Evolutionary conservation across 1,284 basidiomycete species (phyloP).

Genomic region (Heterobasidion irregulare): DNA sequence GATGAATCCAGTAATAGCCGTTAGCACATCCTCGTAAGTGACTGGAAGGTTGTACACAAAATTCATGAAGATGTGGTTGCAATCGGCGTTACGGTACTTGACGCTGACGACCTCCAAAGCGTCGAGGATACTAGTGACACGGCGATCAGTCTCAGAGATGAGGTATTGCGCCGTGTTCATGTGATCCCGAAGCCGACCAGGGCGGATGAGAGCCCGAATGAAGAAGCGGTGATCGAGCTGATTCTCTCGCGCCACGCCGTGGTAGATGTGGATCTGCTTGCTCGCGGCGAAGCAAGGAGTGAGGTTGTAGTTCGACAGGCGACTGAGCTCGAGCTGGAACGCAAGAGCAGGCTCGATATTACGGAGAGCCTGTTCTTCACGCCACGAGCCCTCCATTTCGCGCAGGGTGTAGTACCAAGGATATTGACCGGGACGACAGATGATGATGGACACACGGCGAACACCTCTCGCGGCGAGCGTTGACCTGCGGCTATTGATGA

Average conservation of each 20-base stretch:
- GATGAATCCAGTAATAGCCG: constrained; percentile 95
- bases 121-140: constrained; percentile 92
- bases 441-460: constrained; percentile 86
- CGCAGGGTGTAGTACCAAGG: constrained; percentile 95
- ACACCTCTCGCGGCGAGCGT: constrained; percentile 73
- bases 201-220: constrained; percentile 92
- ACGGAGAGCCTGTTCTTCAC: constrained; percentile 93
- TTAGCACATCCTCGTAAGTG: constrained; percentile 92
- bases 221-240: constrained; percentile 97
- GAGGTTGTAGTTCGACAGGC: constrained; percentile 95
- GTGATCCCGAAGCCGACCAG: constrained; percentile 84
- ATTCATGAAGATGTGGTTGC: constrained; percentile 97
- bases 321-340: constrained; percentile 95
- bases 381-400: constrained; percentile 71
- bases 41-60: constrained; percentile 96
- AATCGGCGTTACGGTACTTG: constrained; percentile 83
- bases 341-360: constrained; percentile 98
- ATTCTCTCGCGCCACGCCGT: constrained; percentile 92
- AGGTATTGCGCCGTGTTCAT: constrained; percentile 96
- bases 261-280: constrained; percentile 96
- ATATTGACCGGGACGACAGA: constrained; percentile 89
- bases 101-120: constrained; percentile 89
- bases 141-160: constrained; percentile 95
- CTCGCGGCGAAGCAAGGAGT: constrained; percentile 90
- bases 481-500: constrained; percentile 66